These are phyloP conservation scores for Mollisia scopiformis DNA, from an alignment of 2,329 filamentous ascomycete genomes.

Conservation along the genomic window DNA sequence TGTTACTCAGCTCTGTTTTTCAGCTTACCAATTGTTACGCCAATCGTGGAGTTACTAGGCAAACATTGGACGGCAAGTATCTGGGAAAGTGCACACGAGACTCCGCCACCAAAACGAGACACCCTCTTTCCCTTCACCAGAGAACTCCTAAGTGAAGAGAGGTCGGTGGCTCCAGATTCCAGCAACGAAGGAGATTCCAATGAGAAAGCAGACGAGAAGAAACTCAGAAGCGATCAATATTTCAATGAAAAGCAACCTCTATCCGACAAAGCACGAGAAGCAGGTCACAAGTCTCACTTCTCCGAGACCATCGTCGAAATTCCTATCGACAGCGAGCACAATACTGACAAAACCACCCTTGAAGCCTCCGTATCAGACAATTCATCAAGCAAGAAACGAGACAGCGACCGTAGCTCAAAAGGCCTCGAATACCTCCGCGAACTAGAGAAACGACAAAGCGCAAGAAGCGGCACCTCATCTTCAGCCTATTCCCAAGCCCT, in stretches of 20 bases:
- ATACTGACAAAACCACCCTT: neutral
- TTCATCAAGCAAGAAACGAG: neutral
- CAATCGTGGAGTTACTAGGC: constrained; percentile 26
- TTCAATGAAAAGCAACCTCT: no score
- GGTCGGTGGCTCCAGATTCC: neutral
- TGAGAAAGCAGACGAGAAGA: neutral
- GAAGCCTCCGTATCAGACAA: neutral
- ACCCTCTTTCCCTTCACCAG: constrained; percentile 21
- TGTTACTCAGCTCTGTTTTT: neutral
- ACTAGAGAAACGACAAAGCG: neutral
- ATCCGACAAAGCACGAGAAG: neutral
- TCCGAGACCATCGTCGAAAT: neutral
- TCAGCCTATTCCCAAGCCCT: neutral
- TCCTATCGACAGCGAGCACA: neutral
- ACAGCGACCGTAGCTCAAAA: neutral
- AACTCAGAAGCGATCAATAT: no score
- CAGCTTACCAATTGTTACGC: constrained; percentile 27
- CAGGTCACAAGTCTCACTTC: neutral
- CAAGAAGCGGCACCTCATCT: neutral
- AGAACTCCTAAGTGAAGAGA: constrained; percentile 3
- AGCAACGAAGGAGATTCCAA: neutral
- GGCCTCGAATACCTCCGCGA: neutral
- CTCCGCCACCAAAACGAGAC: constrained; percentile 8
- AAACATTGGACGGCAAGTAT: constrained; percentile 21
- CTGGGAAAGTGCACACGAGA: constrained; percentile 16